Evolutionary conservation across 805 yeast species (phyloP), one percentile per base, ranked within the genome.

Genomic region (Yarrowia sp.): DNA sequence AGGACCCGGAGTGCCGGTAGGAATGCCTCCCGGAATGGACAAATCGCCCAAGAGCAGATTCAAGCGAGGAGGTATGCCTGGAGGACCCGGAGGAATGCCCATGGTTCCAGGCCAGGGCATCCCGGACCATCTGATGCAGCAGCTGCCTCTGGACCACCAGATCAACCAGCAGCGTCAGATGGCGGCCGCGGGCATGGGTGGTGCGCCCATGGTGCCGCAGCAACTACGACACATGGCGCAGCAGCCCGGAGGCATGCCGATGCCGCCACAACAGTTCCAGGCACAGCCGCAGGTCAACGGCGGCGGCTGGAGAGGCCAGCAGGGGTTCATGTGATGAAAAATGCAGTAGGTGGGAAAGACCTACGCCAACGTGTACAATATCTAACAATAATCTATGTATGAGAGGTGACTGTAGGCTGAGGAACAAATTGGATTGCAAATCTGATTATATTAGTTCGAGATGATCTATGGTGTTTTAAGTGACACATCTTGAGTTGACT

Each of bases 141-240:
- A 53, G 33, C 39, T 56, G 58, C 68, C 43, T 9, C 24, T 56
- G 44, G 68, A 67, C 39, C 68, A 56, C 33, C 68, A 56, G 53
- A n/a, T 61, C 36, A 73, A 75, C 36, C 77, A 74, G 47, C 69
- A 69, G 47, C 68, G 68, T n/a, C 75, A 71, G 70, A 72, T 70
- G 67, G 19, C 69, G 69, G 68, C 39, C 56, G 50, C 60, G 34
- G 56, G 60, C 34, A 14, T 66, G 36, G 46, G 46, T 1, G 61
- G 46, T 5, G 40, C 58, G 12, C 58, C 58, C 7, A 52, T 53
- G 60, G 47, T 55, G 33, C 63, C 63, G 8, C 63, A 55, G 30
- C 61, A 55, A n/a, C 15, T 55, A 7, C 63, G 63, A 40, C 46
- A 55, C n/a, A 24, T 55, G 63, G 9, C 36, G 9, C 50, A 43